Evolutionary conservation across 2,329 filamentous ascomycete species (phyloP).

Genomic region (Fusarium annulatum): DNA sequence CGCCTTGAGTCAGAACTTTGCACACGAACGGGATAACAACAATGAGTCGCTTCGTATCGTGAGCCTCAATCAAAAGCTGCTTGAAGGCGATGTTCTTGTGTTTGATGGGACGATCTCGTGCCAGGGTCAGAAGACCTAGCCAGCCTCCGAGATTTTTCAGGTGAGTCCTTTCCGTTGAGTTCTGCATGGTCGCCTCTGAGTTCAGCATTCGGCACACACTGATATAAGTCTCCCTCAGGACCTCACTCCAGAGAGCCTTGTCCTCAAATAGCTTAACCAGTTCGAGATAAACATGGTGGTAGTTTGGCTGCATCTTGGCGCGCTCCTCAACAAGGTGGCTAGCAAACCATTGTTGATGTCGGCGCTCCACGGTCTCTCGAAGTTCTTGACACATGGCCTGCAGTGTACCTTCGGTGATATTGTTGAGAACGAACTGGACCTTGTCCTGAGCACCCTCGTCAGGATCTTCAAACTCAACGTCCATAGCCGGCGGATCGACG

Average conservation of each 20-base stretch:
- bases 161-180: slow-evolving; percentile 84
- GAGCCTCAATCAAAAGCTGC: slow-evolving; percentile 91
- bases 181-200: slow-evolving; percentile 86
- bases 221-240: slow-evolving; percentile 92
- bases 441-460: slow-evolving; percentile 88
- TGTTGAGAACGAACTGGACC: slow-evolving; percentile 96
- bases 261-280: slow-evolving; percentile 86
- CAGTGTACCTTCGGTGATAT: slow-evolving; percentile 90
- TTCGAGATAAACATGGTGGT: slow-evolving; percentile 91
- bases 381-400: slow-evolving; percentile 86
- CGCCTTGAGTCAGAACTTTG: slow-evolving; percentile 90
- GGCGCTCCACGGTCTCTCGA: slow-evolving; percentile 78
- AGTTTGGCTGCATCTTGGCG: slow-evolving; percentile 97
- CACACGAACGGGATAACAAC: slow-evolving; percentile 98
- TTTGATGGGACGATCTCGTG: slow-evolving; percentile 93
- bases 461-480: slow-evolving; percentile 81
- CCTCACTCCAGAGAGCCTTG: slow-evolving; percentile 82
- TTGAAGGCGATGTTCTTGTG: slow-evolving; percentile 98
- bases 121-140: slow-evolving; percentile 93
- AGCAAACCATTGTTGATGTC: slow-evolving; percentile 96
- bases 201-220: slow-evolving; percentile 90
- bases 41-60: slow-evolving; percentile 89
- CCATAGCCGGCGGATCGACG: slow-evolving; percentile 74
- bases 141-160: slow-evolving; percentile 94
- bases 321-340: slow-evolving; percentile 94